These are phyloP conservation scores for Yamadazyma atmosphaerica DNA, from an alignment of 1,139 yeast species.

Conservation along the genomic window DNA sequence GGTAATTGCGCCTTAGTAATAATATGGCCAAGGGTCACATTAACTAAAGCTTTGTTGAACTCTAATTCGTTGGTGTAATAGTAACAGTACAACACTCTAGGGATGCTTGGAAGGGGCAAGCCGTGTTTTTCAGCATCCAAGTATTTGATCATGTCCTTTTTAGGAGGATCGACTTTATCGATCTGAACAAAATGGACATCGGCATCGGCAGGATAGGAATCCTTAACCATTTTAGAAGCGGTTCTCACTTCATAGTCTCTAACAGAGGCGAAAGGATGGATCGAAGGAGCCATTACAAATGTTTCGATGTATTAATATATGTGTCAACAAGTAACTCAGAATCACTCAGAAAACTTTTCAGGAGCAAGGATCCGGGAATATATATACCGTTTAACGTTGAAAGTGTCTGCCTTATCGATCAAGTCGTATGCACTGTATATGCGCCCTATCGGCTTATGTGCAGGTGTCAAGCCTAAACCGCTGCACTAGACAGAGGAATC, in stretches of 20 bases:
- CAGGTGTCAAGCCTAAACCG: too few species aligned
- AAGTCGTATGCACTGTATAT: too few species aligned
- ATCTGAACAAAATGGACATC: slow-evolving; percentile 70
- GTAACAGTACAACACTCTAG: slow-evolving; percentile 68
- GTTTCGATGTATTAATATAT: too few species aligned
- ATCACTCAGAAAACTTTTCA: too few species aligned
- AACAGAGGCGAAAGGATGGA: slow-evolving; percentile 69
- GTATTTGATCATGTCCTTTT: slow-evolving; percentile 66
- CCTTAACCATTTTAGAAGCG: slow-evolving; percentile 65
- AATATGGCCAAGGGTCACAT: slow-evolving; percentile 63
- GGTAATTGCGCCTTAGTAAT: slow-evolving; percentile 59
- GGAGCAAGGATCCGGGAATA: too few species aligned
- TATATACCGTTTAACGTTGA: too few species aligned
- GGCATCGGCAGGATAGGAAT: slow-evolving; percentile 48
- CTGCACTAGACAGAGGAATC: too few species aligned
- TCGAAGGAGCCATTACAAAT: slow-evolving; percentile 14
- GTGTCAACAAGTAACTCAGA: too few species aligned
- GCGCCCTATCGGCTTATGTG: too few species aligned
- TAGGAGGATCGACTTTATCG: slow-evolving; percentile 81
- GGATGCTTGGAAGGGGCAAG: slow-evolving; percentile 51
- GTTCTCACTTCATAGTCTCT: slow-evolving; percentile 63
- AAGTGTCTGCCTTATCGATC: too few species aligned
- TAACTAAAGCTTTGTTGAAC: slow-evolving; percentile 73
- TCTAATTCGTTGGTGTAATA: slow-evolving; percentile 59
- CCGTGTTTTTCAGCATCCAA: slow-evolving; percentile 71